Percentiles rank a stretch among this genome's conserved stretches.
Evolutionary conservation across 2,329 filamentous ascomycete genomes (phyloP).

Genomic region (Scedosporium dehoogii): DNA sequence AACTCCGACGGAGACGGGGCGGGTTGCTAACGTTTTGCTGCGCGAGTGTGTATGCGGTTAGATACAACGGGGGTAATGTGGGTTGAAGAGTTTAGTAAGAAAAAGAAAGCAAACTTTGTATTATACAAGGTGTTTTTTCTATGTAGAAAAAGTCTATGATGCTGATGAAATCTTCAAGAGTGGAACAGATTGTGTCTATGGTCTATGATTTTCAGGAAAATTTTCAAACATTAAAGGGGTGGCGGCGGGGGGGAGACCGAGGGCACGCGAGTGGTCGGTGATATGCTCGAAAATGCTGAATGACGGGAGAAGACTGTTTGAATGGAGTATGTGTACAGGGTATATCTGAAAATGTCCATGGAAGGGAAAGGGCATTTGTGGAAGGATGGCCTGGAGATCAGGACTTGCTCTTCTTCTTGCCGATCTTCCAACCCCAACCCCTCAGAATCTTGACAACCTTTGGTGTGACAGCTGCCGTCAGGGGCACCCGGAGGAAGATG

Average conservation of each 20-base stretch:
- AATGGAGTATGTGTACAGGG: no score
- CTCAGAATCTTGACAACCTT: constrained; percentile 87
- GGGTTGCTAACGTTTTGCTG: no score
- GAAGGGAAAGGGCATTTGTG: neutral
- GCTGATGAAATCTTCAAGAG: neutral
- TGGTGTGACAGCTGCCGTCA: constrained; percentile 82
- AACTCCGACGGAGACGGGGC: neutral
- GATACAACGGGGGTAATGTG: neutral
- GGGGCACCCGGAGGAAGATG: constrained; percentile 88
- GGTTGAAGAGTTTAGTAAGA: neutral
- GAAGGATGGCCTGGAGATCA: constrained; percentile 3
- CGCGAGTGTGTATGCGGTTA: no score
- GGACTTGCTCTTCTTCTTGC: constrained; percentile 46
- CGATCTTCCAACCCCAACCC: constrained; percentile 90
- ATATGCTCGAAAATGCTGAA: no score
- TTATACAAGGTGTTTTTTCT: neutral
- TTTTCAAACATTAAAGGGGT: no score
- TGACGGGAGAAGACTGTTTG: neutral
- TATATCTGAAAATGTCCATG: no score
- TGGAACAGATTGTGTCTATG: neutral
- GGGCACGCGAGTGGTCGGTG: no score
- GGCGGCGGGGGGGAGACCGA: no score
- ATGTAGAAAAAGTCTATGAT: neutral
- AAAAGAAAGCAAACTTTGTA: neutral
- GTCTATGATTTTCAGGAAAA: neutral